Base-by-base conservation (phyloP, 2,329 filamentous ascomycete species). In the Aspergillus unguis region DNA sequence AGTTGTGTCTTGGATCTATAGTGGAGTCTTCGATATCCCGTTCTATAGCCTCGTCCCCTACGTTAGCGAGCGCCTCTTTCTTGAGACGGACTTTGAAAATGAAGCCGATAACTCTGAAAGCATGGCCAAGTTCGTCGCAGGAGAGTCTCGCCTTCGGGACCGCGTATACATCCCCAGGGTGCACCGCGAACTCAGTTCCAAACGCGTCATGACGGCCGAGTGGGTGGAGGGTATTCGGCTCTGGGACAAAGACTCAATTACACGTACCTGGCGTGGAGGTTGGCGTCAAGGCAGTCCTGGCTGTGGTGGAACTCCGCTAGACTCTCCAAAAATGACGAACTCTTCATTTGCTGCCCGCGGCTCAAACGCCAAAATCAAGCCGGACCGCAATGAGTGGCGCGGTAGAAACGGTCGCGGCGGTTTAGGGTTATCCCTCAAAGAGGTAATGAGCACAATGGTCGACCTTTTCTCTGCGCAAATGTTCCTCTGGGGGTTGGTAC, bases 401-500 rank as follows among this genome's bases (percentile, higher is more conserved):
- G 92, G 92, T 4, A 75, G 72, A 5, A 80, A 83, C 45, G 82
- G 84, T 27, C 85, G 83, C 55, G 92, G 92, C 45, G 94, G 94
- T 0, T 82, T 97, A 0, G 94, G 94, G 0, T 77, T 99, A 3
- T 85, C 84, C 6, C 78, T 90, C 29, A 88, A 88, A 65, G 87
- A 92, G 54, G 90, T 96, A 54, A 97, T 97, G 94, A 88, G 87
- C 5, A 96, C 90, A 31, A 96, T 97, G 85, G 84, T 96, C 45
- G 92, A 96, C 69, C 81, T 97, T 32, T 99, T 97, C 77, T 89
- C 87, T n/a, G 92, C 90, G 2, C 92, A 97, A 68, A 97, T 97
- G 81, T 99, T 96, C 77, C 86, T 95, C 59, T 97, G 90, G 89
- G 94, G 94, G 9, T 82, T 89, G 40, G 89, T 97, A 0, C 92